phyloP scores from a whole-genome alignment of 257 asterid species.

The Haberlea rhodopensis region DNA sequence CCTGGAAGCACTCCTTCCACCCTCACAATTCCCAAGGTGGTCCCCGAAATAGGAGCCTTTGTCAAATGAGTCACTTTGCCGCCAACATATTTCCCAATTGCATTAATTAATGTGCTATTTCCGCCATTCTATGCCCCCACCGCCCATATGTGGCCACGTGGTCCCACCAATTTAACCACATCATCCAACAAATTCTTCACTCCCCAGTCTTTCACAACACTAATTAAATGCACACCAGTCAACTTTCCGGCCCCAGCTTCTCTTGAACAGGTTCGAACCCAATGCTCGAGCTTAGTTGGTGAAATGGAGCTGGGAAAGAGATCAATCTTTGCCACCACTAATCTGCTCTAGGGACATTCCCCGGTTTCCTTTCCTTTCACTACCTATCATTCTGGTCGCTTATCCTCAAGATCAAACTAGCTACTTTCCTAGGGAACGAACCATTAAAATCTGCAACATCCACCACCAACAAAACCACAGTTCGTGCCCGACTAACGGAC shows the following conservation, averaged over 20 bases:
- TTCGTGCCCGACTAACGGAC: conserved; percentile 59
- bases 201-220: conserved; percentile 87
- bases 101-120: conserved; percentile 76
- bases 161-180: conserved; percentile 65
- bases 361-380: conserved; percentile 86
- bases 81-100: conserved; percentile 64
- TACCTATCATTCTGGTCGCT: conserved; percentile 62
- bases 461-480: conserved; percentile 71
- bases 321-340: conserved; percentile 82
- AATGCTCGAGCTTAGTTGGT: conserved; percentile 79
- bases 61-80: conserved; percentile 62
- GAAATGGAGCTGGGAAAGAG: conserved; percentile 78
- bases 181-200: conserved; percentile 75
- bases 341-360: conserved; percentile 68
- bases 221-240: conserved; percentile 73
- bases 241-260: conserved; percentile 69
- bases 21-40: conserved; percentile 82
- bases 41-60: conserved; percentile 87
- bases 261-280: conserved; percentile 84
- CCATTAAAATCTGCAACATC: conserved; percentile 91
- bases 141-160: conserved; percentile 87
- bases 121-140: conserved; percentile 95
- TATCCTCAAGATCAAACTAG: conserved; percentile 51
- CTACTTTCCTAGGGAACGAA: conserved; percentile 79
- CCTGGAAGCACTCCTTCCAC: conserved; percentile 91